Percentiles rank a stretch among this genome's conserved stretches.
phyloP scores from a whole-genome alignment of 768 basidiomycete species.

The Auriscalpium microsporum region DNA sequence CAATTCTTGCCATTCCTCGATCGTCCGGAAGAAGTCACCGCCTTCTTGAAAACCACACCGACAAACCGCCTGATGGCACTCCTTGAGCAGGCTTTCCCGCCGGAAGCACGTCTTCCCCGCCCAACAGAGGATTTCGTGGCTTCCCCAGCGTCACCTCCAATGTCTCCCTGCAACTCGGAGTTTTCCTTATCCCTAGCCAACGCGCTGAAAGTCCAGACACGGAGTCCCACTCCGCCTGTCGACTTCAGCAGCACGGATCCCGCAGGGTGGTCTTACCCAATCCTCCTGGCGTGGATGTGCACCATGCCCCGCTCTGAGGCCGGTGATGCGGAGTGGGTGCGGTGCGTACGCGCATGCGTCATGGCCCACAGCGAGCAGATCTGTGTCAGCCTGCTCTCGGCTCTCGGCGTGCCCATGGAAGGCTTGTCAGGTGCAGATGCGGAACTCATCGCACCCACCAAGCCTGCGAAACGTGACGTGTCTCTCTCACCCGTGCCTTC shows the following conservation, averaged over 20 bases:
- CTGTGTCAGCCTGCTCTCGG: conserved; percentile 11
- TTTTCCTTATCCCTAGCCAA: too few species aligned
- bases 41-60: conserved; percentile 13
- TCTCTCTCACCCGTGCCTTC: not conserved
- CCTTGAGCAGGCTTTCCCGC: conserved; percentile 14
- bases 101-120: conserved; percentile 5
- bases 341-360: conserved; percentile 11
- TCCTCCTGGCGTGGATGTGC: conserved; percentile 15
- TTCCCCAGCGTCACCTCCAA: not conserved
- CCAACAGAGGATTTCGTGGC: not conserved
- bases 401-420: conserved; percentile 16
- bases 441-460: not conserved
- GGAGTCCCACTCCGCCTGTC: not conserved
- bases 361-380: conserved; percentile 16
- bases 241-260: conserved; percentile 1
- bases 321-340: conserved; percentile 11
- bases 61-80: conserved; percentile 15
- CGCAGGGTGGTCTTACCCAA: conserved; percentile 9
- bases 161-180: not conserved
- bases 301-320: conserved; percentile 8
- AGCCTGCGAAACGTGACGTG: not conserved
- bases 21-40: conserved; percentile 12
- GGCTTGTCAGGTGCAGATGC: conserved; percentile 10
- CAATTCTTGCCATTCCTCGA: conserved; percentile 15
- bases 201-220: not conserved